Conservation (phyloP, 169 alveolate genomes). For the Eimeria sp. region DNA sequence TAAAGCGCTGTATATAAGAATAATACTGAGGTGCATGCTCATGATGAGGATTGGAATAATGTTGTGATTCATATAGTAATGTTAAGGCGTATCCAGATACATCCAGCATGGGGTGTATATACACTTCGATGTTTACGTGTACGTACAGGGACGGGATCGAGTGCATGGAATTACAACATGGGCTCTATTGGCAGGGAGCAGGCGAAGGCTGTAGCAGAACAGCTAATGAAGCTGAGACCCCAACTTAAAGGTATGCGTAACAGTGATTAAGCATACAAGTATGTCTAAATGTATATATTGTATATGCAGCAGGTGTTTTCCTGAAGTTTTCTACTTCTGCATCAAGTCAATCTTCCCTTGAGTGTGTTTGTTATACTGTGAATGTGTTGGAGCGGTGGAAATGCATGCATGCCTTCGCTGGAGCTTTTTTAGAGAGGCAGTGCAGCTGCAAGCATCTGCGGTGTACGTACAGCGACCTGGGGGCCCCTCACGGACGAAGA, state of each 20-base stretch:
- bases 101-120: not conserved
- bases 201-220: slow-evolving; percentile 86
- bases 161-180: slow-evolving; percentile 94
- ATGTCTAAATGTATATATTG: not conserved
- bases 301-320: not conserved
- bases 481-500: slow-evolving; percentile 15
- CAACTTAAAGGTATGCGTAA: not conserved
- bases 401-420: not conserved
- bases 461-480: not conserved
- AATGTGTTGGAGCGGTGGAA: no score
- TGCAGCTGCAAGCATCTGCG: not conserved
- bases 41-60: not conserved
- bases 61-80: not conserved
- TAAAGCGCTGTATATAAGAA: not conserved
- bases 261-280: not conserved
- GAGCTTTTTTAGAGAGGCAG: not conserved
- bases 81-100: not conserved
- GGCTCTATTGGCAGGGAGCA: slow-evolving; percentile 85
- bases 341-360: not conserved
- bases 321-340: no score
- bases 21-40: not conserved
- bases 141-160: slow-evolving; percentile 91
- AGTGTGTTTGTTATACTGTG: not conserved
- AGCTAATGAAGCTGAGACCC: slow-evolving; percentile 53
- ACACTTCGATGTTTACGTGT: not conserved